phyloP scores from a whole-genome alignment of 2,329 filamentous ascomycete genomes.

The Aspergillus novoparasiticus region DNA sequence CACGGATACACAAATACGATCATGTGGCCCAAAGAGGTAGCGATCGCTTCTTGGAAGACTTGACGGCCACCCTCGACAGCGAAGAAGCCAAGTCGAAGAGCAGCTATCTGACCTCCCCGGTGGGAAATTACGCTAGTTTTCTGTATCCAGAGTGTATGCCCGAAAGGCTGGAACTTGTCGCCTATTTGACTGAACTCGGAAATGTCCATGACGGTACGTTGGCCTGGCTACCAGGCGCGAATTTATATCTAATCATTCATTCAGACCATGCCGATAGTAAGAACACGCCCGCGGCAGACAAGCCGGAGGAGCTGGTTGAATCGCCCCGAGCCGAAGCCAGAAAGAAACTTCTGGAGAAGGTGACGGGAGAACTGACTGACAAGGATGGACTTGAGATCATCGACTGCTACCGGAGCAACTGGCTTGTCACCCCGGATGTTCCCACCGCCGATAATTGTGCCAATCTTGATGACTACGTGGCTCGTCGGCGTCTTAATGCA shows the following conservation, averaged over 20 bases:
- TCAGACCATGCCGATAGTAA: slow-evolving; percentile 5
- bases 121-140: slow-evolving; percentile 18
- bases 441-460: slow-evolving; percentile 16
- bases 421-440: slow-evolving; percentile 15
- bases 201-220: slow-evolving; percentile 15
- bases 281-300: background rate
- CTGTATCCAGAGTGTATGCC: slow-evolving; percentile 17
- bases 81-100: slow-evolving; percentile 9
- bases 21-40: slow-evolving; percentile 17
- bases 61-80: slow-evolving; percentile 6
- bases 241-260: background rate
- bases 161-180: slow-evolving; percentile 13
- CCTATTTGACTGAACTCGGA: slow-evolving; percentile 16
- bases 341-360: slow-evolving; percentile 13
- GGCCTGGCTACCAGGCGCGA: no score
- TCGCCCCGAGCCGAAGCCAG: slow-evolving; percentile 11
- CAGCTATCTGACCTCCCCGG: slow-evolving; percentile 14
- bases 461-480: slow-evolving; percentile 17
- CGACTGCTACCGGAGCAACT: slow-evolving; percentile 16
- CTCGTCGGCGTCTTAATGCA: slow-evolving; percentile 14
- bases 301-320: slow-evolving; percentile 9
- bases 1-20: slow-evolving; percentile 17
- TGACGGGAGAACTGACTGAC: slow-evolving; percentile 12
- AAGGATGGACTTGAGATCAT: slow-evolving; percentile 18
- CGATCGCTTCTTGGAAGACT: slow-evolving; percentile 16